phyloP scores from a whole-genome alignment of 345 rosid genomes.

The Hirschfeldia incana region DNA sequence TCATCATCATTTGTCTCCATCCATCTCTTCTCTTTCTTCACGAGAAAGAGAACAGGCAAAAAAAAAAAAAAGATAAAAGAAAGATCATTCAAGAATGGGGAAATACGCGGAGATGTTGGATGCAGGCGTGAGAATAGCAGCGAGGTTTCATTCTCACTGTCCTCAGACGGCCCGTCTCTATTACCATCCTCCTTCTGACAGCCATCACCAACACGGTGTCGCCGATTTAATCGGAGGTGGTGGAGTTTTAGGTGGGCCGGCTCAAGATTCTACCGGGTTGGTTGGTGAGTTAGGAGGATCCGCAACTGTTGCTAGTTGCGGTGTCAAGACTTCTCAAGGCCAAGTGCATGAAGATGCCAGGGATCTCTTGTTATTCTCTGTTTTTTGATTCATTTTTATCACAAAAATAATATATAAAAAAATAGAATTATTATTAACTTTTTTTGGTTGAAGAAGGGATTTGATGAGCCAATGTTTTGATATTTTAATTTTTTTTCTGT shows the following conservation, averaged over 20 bases:
- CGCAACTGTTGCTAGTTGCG: not conserved
- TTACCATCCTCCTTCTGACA: not conserved
- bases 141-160: conserved; percentile 3
- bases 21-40: not conserved
- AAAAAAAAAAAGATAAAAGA: not conserved
- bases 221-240: not conserved
- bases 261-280: not conserved
- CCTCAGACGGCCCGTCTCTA: conserved; percentile 2
- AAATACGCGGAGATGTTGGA: not conserved
- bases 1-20: not conserved
- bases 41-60: not conserved
- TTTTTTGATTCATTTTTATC: not conserved
- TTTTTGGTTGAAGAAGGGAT: not conserved
- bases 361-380: not conserved
- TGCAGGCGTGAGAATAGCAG: not conserved
- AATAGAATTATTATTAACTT: not conserved
- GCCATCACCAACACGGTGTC: not conserved
- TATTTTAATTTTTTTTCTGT: not conserved
- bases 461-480: not conserved
- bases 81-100: not conserved
- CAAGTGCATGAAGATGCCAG: not conserved
- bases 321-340: not conserved
- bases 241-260: not conserved
- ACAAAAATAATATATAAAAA: not conserved
- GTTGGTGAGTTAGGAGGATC: not conserved